phyloP scores from a whole-genome alignment of 2,329 filamentous ascomycete genomes.

The Xylariaceae sp. region DNA sequence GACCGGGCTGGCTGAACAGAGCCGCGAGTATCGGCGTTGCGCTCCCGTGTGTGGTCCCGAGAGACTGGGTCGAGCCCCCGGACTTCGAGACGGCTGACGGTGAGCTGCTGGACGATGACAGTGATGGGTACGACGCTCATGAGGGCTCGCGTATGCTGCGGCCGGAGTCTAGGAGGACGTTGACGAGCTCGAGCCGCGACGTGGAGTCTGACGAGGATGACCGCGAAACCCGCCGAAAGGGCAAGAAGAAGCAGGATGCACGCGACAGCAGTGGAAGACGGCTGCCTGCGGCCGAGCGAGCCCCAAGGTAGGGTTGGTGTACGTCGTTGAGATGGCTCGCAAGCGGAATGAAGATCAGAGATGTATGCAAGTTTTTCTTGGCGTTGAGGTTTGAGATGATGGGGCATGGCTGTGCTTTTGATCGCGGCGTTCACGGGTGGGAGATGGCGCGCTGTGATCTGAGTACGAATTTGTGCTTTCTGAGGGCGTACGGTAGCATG shows the following conservation, averaged over 20 bases:
- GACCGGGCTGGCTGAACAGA: constrained; percentile 74
- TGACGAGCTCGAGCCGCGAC: constrained; percentile 20
- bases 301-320: constrained; percentile 35
- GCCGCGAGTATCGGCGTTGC: constrained; percentile 80
- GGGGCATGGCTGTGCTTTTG: no score
- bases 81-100: constrained; percentile 71
- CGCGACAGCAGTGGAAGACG: constrained; percentile 49
- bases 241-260: constrained; percentile 40
- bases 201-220: constrained; percentile 16
- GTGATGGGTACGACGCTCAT: constrained; percentile 22
- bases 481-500: constrained; percentile 5
- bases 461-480: background rate
- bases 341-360: no score
- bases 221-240: constrained; percentile 29
- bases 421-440: background rate
- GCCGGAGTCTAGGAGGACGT: constrained; percentile 26
- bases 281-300: constrained; percentile 51
- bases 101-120: constrained; percentile 56
- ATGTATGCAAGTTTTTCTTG: constrained; percentile 6
- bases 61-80: constrained; percentile 76
- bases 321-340: constrained; percentile 20
- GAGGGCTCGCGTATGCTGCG: constrained; percentile 51
- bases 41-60: constrained; percentile 76
- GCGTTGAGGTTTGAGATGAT: constrained; percentile 6
- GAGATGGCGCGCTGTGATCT: no score